phyloP scores from a whole-genome alignment of 371 early-diverging fungal genomes.

The Chytridium lagenaria region DNA sequence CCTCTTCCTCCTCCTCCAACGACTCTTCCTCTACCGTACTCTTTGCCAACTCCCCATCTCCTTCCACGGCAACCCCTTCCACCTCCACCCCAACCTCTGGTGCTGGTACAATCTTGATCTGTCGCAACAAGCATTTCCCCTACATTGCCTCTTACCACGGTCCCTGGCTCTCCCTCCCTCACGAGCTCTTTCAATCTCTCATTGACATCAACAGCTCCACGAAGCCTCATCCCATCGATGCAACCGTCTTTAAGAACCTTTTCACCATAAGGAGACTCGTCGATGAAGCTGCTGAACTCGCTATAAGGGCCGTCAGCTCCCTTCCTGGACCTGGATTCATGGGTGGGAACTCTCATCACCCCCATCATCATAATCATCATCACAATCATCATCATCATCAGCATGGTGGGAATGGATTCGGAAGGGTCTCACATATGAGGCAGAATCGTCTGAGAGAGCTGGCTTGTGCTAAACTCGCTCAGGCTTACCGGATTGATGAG shows the following conservation, averaged over 20 bases:
- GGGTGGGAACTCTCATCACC: constrained; percentile 13
- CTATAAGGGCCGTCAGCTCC: constrained; percentile 35
- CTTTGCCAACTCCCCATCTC: too few species aligned
- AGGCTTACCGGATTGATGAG: constrained; percentile 43
- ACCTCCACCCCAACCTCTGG: too few species aligned
- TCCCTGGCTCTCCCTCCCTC: constrained; percentile 43
- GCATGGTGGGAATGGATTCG: neutral
- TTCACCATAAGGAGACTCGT: constrained; percentile 35
- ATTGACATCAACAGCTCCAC: constrained; percentile 31
- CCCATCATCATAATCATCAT: neutral
- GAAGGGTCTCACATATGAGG: constrained; percentile 25
- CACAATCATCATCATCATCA: neutral
- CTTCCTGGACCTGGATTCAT: constrained; percentile 5
- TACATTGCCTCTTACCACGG: constrained; percentile 48
- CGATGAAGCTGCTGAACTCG: constrained; percentile 41
- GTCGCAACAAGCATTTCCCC: constrained; percentile 47
- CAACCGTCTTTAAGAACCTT: constrained; percentile 29
- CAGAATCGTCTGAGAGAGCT: constrained; percentile 36
- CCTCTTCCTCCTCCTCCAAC: too few species aligned
- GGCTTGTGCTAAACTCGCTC: constrained; percentile 39
- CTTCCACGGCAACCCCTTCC: too few species aligned
- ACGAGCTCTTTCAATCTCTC: constrained; percentile 41
- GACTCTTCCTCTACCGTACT: too few species aligned
- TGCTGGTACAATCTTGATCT: constrained; percentile 30
- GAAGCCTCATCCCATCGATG: constrained; percentile 29